Evolutionary conservation across 371 early-diverging fungal species (phyloP).

Genomic region (Mortierella sp.): DNA sequence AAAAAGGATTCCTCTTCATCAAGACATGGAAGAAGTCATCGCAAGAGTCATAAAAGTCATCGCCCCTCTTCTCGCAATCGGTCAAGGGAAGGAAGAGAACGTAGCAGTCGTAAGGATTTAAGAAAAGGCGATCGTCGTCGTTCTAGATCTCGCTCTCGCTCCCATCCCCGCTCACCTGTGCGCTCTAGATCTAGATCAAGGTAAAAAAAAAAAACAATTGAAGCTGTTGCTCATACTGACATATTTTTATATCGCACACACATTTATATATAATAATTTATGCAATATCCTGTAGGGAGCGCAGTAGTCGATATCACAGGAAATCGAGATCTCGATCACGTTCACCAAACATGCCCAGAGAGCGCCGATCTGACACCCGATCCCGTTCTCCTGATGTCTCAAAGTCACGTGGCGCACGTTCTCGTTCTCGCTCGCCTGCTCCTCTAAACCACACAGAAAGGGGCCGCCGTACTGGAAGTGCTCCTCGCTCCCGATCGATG

Average conservation of each 20-base stretch:
- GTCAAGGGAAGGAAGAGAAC: conserved; percentile 15
- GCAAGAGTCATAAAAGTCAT: conserved; percentile 10
- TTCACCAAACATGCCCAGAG: conserved; percentile 1
- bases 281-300: not conserved
- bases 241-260: too few species aligned
- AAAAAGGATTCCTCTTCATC: conserved; percentile 24
- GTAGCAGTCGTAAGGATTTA: conserved; percentile 17
- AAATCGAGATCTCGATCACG: conserved; percentile 18
- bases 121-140: conserved; percentile 11
- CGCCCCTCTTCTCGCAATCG: conserved; percentile 21
- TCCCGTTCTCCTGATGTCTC: conserved; percentile 10
- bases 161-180: conserved; percentile 10
- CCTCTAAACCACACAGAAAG: not conserved
- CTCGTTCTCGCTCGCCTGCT: conserved; percentile 19
- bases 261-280: not conserved
- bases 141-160: conserved; percentile 13
- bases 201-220: too few species aligned
- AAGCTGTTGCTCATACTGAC: too few species aligned
- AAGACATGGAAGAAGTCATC: conserved; percentile 21
- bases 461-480: not conserved
- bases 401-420: not conserved
- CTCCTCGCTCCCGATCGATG: not conserved
- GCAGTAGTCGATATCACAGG: not conserved
- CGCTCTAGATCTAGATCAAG: conserved; percentile 18
- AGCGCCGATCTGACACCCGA: not conserved